Conservation (phyloP, 306 rosid genomes). For the Ormosia emarginata region DNA sequence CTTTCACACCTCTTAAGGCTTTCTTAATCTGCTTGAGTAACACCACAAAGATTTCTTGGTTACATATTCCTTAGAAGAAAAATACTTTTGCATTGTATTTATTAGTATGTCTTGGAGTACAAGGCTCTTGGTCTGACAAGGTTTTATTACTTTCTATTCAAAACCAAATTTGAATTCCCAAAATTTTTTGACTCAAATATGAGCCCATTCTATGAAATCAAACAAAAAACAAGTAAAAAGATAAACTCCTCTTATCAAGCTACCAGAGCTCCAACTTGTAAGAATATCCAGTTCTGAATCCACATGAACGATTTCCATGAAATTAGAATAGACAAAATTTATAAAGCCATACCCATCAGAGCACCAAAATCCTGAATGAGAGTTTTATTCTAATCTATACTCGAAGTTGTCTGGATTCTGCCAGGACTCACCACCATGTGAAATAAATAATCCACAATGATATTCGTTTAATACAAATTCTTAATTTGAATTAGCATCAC, state of each 20-base stretch:
- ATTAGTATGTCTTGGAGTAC: background rate
- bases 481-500: background rate
- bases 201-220: no score
- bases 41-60: background rate
- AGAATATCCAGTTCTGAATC: no score
- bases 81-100: background rate
- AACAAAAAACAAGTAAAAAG: no score
- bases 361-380: no score
- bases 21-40: conserved; percentile 39
- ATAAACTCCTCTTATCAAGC: no score
- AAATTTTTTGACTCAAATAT: no score
- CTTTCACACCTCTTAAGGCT: conserved; percentile 48
- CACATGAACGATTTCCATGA: no score
- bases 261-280: no score
- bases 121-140: background rate
- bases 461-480: background rate
- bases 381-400: background rate
- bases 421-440: background rate
- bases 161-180: no score
- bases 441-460: background rate
- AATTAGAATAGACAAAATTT: no score
- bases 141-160: no score
- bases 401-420: background rate
- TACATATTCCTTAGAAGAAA: background rate
- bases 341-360: no score